Evolutionary conservation across 2,329 filamentous ascomycete species (phyloP).

Genomic region (Aspergillus japonicus): DNA sequence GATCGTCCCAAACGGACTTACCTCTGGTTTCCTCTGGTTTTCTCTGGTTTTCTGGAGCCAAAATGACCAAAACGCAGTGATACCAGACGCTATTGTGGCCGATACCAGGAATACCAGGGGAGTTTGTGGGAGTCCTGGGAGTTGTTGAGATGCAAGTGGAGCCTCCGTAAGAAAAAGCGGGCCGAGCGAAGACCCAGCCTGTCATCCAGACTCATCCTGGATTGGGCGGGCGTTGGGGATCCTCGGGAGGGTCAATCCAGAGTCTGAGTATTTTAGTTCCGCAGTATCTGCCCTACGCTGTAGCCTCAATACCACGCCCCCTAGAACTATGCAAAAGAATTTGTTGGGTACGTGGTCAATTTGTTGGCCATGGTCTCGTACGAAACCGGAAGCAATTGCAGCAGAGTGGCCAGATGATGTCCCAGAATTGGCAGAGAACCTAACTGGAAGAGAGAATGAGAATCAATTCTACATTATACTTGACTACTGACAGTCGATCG

Average conservation of each 20-base stretch:
- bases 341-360: slow-evolving; percentile 17
- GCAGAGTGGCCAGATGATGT: neutral
- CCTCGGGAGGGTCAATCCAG: slow-evolving; percentile 7
- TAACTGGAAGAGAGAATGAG: no score
- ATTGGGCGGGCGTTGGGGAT: slow-evolving; percentile 19
- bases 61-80: slow-evolving; percentile 4
- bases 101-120: slow-evolving; percentile 11
- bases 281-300: slow-evolving; percentile 28
- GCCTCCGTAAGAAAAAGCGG: slow-evolving; percentile 10
- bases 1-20: neutral
- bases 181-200: slow-evolving; percentile 9
- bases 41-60: neutral
- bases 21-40: no score
- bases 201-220: slow-evolving; percentile 5
- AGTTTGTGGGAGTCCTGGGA: neutral
- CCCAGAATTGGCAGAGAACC: no score
- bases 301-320: slow-evolving; percentile 25
- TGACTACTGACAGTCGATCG: no score
- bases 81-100: slow-evolving; percentile 9
- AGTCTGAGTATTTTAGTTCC: slow-evolving; percentile 16
- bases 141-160: slow-evolving; percentile 20
- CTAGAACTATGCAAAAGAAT: slow-evolving; percentile 3
- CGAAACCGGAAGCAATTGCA: neutral
- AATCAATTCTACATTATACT: no score
- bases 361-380: neutral